Conservation (phyloP, 2,329 filamentous ascomycete genomes). For the Mycosphaerella sp. region DNA sequence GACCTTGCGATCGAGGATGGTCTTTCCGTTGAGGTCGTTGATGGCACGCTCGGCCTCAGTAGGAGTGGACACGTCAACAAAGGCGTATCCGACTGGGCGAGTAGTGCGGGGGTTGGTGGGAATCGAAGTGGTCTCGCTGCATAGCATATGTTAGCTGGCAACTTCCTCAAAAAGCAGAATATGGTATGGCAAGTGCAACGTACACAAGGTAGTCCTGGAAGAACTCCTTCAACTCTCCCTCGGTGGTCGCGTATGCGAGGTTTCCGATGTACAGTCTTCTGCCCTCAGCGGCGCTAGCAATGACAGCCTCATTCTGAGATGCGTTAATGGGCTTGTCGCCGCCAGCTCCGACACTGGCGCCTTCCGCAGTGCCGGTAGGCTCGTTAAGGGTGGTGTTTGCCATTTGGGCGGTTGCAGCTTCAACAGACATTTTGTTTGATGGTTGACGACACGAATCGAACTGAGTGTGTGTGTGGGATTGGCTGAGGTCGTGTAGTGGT, state of each 20-base stretch:
- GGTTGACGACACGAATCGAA: slow-evolving; percentile 49
- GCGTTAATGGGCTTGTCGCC: slow-evolving; percentile 61
- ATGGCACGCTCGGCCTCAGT: slow-evolving; percentile 95
- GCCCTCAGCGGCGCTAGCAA: slow-evolving; percentile 96
- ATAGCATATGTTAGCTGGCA: slow-evolving; percentile 20
- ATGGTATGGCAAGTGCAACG: slow-evolving; percentile 43
- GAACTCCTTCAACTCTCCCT: slow-evolving; percentile 99
- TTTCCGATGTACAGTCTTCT: slow-evolving; percentile 99
- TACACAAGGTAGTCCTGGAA: slow-evolving; percentile 99
- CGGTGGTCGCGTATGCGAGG: slow-evolving; percentile 99
- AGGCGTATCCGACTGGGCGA: slow-evolving; percentile 96
- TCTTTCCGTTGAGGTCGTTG: slow-evolving; percentile 89
- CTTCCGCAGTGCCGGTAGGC: slow-evolving; percentile 49
- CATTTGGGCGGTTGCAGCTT: slow-evolving; percentile 68
- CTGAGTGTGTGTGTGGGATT: slow-evolving; percentile 17
- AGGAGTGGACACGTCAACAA: slow-evolving; percentile 94
- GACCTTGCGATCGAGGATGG: slow-evolving; percentile 97
- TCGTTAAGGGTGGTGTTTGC: slow-evolving; percentile 59
- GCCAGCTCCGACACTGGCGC: slow-evolving; percentile 45
- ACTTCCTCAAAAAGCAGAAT: not conserved
- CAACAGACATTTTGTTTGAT: slow-evolving; percentile 78
- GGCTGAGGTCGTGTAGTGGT: slow-evolving; percentile 32
- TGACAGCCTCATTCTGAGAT: slow-evolving; percentile 79
- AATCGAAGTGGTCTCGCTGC: slow-evolving; percentile 95
- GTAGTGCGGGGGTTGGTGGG: slow-evolving; percentile 99